Conservation (phyloP, 2,329 filamentous ascomycete genomes). For the Aspergillus japonicus region DNA sequence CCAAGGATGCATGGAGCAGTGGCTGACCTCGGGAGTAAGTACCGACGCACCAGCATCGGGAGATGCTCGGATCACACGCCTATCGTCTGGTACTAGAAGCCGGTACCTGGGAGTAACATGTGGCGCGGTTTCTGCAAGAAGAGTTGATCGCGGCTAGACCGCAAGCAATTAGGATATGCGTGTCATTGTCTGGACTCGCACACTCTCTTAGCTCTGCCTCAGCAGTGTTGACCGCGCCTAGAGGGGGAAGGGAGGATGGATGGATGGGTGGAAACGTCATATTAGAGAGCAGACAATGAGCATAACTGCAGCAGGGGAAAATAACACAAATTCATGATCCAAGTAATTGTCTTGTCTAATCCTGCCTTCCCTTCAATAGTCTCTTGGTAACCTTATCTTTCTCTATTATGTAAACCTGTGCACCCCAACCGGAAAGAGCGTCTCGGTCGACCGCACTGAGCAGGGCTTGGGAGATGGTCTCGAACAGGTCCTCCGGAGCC, state of each 20-base stretch:
- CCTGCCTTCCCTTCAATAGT: slow-evolving; percentile 95
- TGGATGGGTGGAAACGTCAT: slow-evolving; percentile 8
- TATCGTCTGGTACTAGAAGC: no score
- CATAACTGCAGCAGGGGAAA: slow-evolving; percentile 21
- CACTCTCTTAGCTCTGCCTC: neutral
- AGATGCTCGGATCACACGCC: neutral
- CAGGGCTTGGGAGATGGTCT: slow-evolving; percentile 94
- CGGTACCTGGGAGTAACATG: neutral
- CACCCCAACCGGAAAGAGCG: slow-evolving; percentile 95
- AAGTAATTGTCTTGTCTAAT: slow-evolving; percentile 53
- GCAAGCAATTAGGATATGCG: neutral
- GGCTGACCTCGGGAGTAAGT: neutral
- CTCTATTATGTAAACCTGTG: slow-evolving; percentile 98
- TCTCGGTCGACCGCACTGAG: slow-evolving; percentile 96
- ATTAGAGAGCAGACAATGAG: slow-evolving; percentile 14
- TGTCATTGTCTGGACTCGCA: neutral
- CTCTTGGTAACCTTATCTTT: slow-evolving; percentile 99
- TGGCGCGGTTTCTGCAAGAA: neutral
- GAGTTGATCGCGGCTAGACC: neutral
- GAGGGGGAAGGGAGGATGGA: neutral
- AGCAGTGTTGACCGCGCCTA: slow-evolving; percentile 1
- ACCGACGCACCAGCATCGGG: neutral
- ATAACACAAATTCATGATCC: slow-evolving; percentile 8
- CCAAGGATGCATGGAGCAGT: neutral
- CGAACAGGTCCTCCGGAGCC: slow-evolving; percentile 89